These are phyloP conservation scores for carrot (Daucus carota) DNA, from an alignment of 129 eudicot species.

Conservation along the genomic window DNA sequence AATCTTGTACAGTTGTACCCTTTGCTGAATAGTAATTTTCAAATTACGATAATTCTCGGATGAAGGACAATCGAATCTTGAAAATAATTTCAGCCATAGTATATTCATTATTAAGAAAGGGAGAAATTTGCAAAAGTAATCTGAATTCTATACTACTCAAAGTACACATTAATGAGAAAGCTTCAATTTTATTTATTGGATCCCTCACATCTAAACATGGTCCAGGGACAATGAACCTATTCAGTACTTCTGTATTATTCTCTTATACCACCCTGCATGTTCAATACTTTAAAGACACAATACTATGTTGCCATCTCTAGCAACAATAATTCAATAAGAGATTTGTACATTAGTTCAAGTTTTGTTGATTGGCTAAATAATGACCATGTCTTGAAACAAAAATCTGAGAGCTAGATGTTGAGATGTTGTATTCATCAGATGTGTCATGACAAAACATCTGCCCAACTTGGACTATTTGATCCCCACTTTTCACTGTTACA, in stretches of 20 bases:
- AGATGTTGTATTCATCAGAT: not conserved
- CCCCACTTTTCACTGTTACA: not conserved
- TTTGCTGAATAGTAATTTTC: too few species aligned
- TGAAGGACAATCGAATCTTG: too few species aligned
- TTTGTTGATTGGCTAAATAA: not conserved
- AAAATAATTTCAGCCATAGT: too few species aligned
- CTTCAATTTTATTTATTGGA: not conserved
- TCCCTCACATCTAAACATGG: not conserved
- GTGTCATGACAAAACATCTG: constrained; percentile 2
- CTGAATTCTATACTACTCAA: not conserved
- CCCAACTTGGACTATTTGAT: not conserved
- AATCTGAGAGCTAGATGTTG: not conserved
- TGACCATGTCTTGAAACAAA: not conserved
- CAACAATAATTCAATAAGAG: not conserved
- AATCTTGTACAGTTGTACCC: too few species aligned
- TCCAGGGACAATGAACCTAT: not conserved
- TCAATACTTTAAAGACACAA: constrained; percentile 3
- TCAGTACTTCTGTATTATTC: not conserved
- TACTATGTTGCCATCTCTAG: constrained; percentile 4
- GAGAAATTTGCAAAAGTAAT: not conserved
- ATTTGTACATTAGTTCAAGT: not conserved
- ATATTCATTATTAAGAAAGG: not conserved
- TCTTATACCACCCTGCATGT: too few species aligned
- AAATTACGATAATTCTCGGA: too few species aligned
- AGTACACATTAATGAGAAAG: not conserved